These are phyloP conservation scores for Fraxinus sp. DNA, from an alignment of 305 asterid species.

Conservation along the genomic window DNA sequence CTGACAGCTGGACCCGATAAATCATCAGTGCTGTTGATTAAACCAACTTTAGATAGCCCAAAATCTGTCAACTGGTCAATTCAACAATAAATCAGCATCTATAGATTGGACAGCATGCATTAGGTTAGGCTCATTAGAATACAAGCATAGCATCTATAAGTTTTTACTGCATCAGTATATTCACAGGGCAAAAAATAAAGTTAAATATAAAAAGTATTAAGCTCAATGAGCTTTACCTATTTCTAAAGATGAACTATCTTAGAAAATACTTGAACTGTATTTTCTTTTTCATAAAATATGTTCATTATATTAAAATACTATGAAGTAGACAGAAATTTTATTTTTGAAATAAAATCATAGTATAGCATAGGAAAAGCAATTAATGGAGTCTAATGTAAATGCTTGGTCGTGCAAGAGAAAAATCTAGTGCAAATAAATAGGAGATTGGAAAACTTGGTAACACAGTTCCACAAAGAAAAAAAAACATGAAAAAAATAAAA, in stretches of 20 bases:
- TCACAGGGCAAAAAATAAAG: conserved; percentile 15
- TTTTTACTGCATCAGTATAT: conserved; percentile 1
- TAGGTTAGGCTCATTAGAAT: conserved; percentile 24
- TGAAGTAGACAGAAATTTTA: not conserved
- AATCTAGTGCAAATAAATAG: not conserved
- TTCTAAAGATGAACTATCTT: conserved; percentile 6
- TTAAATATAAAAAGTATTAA: conserved; percentile 4
- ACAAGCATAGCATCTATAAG: conserved; percentile 14
- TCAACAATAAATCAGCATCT: not conserved
- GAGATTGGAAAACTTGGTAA: not conserved
- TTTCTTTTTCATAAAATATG: conserved; percentile 13
- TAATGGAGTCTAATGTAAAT: not conserved
- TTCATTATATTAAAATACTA: conserved; percentile 2
- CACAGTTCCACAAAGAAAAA: not conserved
- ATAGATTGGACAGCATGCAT: conserved; percentile 21
- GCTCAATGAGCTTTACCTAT: conserved; percentile 15
- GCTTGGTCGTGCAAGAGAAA: not conserved
- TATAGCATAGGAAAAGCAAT: conserved; percentile 13
- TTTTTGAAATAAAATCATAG: not conserved
- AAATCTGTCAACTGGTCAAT: conserved; percentile 89
- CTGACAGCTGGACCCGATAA: conserved; percentile 95
- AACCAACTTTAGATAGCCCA: conserved; percentile 99
- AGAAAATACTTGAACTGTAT: not conserved
- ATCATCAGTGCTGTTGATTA: conserved; percentile 95
- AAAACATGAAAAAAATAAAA: not conserved